Evolutionary conservation across 2,329 filamentous ascomycete species (phyloP).

Genomic region (Pleurostoma richardsiae): DNA sequence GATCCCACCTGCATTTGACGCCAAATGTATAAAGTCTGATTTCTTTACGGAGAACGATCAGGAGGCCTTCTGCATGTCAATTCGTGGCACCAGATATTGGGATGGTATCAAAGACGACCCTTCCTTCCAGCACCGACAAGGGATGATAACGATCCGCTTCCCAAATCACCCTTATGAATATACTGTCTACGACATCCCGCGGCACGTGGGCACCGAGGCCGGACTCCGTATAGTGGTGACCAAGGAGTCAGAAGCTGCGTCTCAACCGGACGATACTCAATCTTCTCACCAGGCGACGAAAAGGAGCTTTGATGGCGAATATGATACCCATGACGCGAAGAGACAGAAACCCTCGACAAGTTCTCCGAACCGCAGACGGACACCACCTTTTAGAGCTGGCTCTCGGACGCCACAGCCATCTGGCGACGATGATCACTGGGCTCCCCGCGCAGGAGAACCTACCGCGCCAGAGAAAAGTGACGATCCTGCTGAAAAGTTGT

Average conservation of each 20-base stretch:
- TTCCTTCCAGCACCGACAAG: constrained; percentile 25
- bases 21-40: constrained; percentile 35
- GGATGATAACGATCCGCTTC: constrained; percentile 19
- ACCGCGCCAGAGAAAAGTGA: too few relatives aligned
- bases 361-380: too few relatives aligned
- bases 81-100: constrained; percentile 36
- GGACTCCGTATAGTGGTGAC: background rate
- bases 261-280: too few relatives aligned
- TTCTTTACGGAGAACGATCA: constrained; percentile 37
- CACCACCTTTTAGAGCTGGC: too few relatives aligned
- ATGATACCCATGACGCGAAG: background rate
- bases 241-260: too few relatives aligned
- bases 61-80: constrained; percentile 33
- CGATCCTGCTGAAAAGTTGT: background rate
- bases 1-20: constrained; percentile 37
- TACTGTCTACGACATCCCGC: constrained; percentile 12
- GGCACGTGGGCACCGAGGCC: background rate
- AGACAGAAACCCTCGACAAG: background rate
- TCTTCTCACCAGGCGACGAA: background rate
- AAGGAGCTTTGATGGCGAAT: background rate
- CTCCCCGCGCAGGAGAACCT: constrained; percentile 3
- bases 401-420: background rate
- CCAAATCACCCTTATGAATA: constrained; percentile 16
- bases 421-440: constrained; percentile 1
- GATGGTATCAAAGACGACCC: constrained; percentile 34